Base-by-base conservation (phyloP, 2,329 filamentous ascomycete species). In the Hirsutella thompsonii region DNA sequence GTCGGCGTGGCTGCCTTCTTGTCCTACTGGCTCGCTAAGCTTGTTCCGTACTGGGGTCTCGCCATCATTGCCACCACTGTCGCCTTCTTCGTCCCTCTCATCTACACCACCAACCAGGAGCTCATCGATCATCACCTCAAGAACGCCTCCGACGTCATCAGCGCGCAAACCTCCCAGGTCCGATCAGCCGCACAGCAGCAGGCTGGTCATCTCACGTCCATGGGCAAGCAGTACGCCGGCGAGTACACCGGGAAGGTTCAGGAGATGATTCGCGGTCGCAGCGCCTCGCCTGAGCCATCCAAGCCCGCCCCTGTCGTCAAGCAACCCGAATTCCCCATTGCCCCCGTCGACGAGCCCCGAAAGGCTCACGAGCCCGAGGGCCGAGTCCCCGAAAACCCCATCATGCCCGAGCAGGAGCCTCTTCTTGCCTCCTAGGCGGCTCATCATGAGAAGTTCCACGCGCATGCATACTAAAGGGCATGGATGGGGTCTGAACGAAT, bases 21-120 rank as follows among this genome's bases (percentile, higher is more conserved):
- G 47, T 78, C 78, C 20, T 83, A 83, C 64, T 77, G 71, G 58
- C 67, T 83, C 32, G 72, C 80, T 60, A 83, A 82, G 68, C 64
- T 83, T 46, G 71, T 83, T 37, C 79, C 79, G 29, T 73, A 80
- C 66, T 83, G 79, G 79, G 78, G 76, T 29, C 72, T 83, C 47
- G 66, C 76, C 37, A 60, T 83, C 47, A 66, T 82, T 50, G 64
- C 62, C 47, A 75, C 74, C 44, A 74, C 74, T 11, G 57, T 75
- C 38, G 54, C 72, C 44, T 83, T 83, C 66, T 65, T 79, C 44
- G 67, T 65, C 11, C 79, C 79, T 23, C 67, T 83, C 40, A 53
- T 81, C 55, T 83, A 83, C 63, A 70, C 69, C 50, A 68, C 69
- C 52, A 83, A 83, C 70, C 69, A 81, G 65, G 79, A 83, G 62